Base-by-base conservation (phyloP, 1,284 basidiomycete genomes). In the Coniferiporia weirii region DNA sequence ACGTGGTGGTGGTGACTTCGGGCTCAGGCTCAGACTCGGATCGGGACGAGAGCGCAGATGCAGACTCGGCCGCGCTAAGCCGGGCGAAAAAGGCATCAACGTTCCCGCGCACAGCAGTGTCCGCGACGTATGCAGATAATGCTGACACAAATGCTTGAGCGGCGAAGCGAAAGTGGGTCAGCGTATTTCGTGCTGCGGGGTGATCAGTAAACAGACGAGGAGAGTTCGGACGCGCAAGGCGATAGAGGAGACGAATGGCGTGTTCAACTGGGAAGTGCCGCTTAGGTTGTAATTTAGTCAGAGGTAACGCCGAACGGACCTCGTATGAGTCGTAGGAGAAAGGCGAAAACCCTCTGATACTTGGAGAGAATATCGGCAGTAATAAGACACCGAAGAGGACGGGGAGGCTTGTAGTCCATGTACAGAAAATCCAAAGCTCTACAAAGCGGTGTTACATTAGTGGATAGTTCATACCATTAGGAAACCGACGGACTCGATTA, bases 401-500 rank as follows among this genome's bases (percentile, higher is more conserved):
- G 76, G 1, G 91, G 90, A 12, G 91, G 85, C 64, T 87, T 87
- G 71, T 95, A 95, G 62, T 91, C 84, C 74, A 95, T 84, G 68
- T 91, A 91, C 15, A 95, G 72, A 66, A 94, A 95, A 71, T 95
- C 93, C 44, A 95, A 72, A 7, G 93, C 91, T 71, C 89, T 89
- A 55, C 63, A 61, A 49, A 44, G 60, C 27, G 27, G 27, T 68
- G 56, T 17, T 1, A 20, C 44, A 12, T 17, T 20, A 44, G 17
- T 27, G 40, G 10, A n/a, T 36, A 13, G 45, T 55, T 12, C 6
- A 32, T 49, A 8, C 53, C 34, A n/a, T 47, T 13, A 44, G 34
- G 22, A 59, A n/a, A 65, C 36, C 70, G 83, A 32, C 53, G 56
- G 68, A 84, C 84, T 89, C 81, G 38, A 86, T 82, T 32, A 77